Evolutionary conservation across 805 yeast species (phyloP), one percentile per base, ranked within the genome.

Genomic region (Kuraishia borneana): DNA sequence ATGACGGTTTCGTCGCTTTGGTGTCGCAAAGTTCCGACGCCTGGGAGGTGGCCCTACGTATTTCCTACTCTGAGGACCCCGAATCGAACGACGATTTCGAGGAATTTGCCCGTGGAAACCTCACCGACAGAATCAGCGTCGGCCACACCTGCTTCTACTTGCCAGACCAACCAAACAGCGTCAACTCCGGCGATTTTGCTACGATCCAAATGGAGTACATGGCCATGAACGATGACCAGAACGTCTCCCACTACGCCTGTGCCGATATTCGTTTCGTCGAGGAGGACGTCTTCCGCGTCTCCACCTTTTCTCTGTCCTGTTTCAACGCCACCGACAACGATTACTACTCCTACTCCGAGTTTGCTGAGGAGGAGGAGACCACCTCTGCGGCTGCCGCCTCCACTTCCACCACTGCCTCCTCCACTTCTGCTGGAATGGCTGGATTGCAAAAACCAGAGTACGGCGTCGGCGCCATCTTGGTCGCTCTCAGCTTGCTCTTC

Each of bases 121-220:
- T 61, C 35, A 46, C 65, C 33, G 50, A 49, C 33, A 60, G 61
- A 40, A 43, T 63, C 31, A 60, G 56, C 43, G 56, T 60, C 26
- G 71, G 70, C 21, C 71, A 65, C 48, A 56, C 65, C 31, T 65
- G 71, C 51, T 64, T 55, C 56, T 55, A 55, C 45, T 41, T 63
- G 48, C 69, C 69, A 34, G 67, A 64, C 35, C 58, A 45, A 38
- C 63, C 67, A 32, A 51, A 58, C 14, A 35, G 42, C 25, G 47
- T 63, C 38, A 47, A 47, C 26, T 39, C 52, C 18, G 70, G 70
- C 38, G 61, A 57, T 40, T 44, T 50, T 34, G 71, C 68, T 18
- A 65, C 71, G 22, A 55, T 65, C 42, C 70, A 65, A 50, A 54
- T 63, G 36, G 58, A 53, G 43, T 65, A 65, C 48, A 61, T 50